A percentile compares a stretch with the other conserved stretches of the same genome.
Conservation (phyloP, 495 filamentous ascomycete genomes). For the Penicillium verhagenii region DNA sequence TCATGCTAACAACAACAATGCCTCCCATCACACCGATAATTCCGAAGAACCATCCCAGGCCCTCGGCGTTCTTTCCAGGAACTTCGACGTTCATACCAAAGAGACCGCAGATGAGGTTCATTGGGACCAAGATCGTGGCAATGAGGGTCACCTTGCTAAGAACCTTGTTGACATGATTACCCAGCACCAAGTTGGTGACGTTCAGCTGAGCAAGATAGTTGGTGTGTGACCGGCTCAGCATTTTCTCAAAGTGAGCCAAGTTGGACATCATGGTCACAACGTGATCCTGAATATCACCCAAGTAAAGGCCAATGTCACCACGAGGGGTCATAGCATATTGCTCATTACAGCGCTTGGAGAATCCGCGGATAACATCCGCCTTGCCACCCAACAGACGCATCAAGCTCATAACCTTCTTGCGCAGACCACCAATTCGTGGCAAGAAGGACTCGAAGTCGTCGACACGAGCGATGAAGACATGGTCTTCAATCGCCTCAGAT, state of each 20-base stretch:
- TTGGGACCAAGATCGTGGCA: slow-evolving; percentile 91
- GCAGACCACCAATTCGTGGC: slow-evolving; percentile 81
- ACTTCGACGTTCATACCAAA: slow-evolving; percentile 97
- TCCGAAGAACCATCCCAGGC: slow-evolving; percentile 74
- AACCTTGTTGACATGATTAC: slow-evolving; percentile 77
- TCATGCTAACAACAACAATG: slow-evolving; percentile 56
- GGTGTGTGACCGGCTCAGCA: slow-evolving; percentile 89
- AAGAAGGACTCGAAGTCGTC: slow-evolving; percentile 86
- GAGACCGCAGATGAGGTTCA: slow-evolving; percentile 91
- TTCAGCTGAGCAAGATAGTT: slow-evolving; percentile 96
- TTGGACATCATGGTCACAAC: slow-evolving; percentile 99
- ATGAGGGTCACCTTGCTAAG: slow-evolving; percentile 94
- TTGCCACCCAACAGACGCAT: slow-evolving; percentile 94
- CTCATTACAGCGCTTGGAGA: slow-evolving; percentile 97
- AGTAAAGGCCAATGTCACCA: slow-evolving; percentile 92
- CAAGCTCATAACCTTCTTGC: slow-evolving; percentile 91
- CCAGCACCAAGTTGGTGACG: slow-evolving; percentile 81
- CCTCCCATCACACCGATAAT: slow-evolving; percentile 66
- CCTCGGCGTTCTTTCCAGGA: slow-evolving; percentile 58
- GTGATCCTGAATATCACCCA: slow-evolving; percentile 97
- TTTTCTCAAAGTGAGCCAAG: slow-evolving; percentile 93
- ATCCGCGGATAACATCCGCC: slow-evolving; percentile 94
- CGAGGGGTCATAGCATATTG: slow-evolving; percentile 91
- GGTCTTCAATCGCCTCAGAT: slow-evolving; percentile 90
- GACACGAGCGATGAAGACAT: slow-evolving; percentile 84